Evolutionary conservation across 306 rosid species (phyloP).

Genomic region (Dalbergia oliveri): DNA sequence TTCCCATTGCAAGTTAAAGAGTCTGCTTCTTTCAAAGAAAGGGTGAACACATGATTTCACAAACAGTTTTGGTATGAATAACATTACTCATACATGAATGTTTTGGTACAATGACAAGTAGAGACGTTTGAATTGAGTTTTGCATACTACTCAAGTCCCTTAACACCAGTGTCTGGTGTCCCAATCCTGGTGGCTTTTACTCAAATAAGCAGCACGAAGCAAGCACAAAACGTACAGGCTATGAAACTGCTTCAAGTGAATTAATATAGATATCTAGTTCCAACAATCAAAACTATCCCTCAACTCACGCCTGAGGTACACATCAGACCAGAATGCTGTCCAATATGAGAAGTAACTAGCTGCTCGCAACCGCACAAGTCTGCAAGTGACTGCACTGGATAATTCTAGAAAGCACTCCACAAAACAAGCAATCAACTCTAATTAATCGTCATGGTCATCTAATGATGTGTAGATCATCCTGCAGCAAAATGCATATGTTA

Average conservation of each 20-base stretch:
- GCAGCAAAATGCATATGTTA: slow-evolving; percentile 45
- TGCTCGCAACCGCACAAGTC: slow-evolving; percentile 7
- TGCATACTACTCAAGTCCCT: not conserved
- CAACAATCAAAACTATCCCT: slow-evolving; percentile 36
- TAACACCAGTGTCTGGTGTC: not conserved
- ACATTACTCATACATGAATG: not conserved
- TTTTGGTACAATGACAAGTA: not conserved
- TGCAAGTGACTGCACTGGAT: slow-evolving; percentile 31
- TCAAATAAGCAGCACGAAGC: not conserved
- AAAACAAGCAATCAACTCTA: slow-evolving; percentile 44
- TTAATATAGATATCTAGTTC: slow-evolving; percentile 14
- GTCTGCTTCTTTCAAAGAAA: not conserved
- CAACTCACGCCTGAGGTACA: slow-evolving; percentile 37
- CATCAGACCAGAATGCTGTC: slow-evolving; percentile 25
- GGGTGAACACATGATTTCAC: not conserved
- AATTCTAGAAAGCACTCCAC: slow-evolving; percentile 42
- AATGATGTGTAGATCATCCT: slow-evolving; percentile 90
- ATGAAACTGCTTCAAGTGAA: slow-evolving; percentile 34
- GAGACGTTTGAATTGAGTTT: not conserved
- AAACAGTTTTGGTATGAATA: not conserved
- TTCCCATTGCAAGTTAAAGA: not conserved
- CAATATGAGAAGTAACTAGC: slow-evolving; percentile 34
- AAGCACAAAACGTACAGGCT: slow-evolving; percentile 14
- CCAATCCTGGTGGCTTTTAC: not conserved
- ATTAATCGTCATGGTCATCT: slow-evolving; percentile 67